Conservation (phyloP, 768 basidiomycete species). For the Amanita exitialis region DNA sequence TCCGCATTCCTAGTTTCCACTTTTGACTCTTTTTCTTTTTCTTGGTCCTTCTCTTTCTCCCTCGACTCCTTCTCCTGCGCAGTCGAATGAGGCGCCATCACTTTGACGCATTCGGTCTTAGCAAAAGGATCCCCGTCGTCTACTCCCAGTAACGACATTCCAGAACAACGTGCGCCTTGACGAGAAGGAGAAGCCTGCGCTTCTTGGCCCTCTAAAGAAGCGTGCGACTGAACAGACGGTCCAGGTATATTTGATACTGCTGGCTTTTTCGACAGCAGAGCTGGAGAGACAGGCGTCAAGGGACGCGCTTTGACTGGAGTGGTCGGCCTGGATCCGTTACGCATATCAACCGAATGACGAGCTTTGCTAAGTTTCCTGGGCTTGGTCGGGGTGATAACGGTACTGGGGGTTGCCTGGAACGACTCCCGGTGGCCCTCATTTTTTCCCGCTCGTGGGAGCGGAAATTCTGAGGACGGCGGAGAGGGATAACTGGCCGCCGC, state of each 20-base stretch:
- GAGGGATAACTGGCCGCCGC: constrained; percentile 10
- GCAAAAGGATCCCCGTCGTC: constrained; percentile 47
- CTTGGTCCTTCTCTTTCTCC: constrained; percentile 2
- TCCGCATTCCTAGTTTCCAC: neutral
- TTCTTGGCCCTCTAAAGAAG: constrained; percentile 3
- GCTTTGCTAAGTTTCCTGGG: constrained; percentile 20
- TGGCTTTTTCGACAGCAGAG: neutral
- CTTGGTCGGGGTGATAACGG: constrained; percentile 12
- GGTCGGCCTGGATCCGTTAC: constrained; percentile 9
- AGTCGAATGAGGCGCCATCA: constrained; percentile 23
- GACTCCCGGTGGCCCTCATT: constrained; percentile 1
- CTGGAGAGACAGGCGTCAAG: constrained; percentile 5
- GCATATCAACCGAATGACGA: constrained; percentile 11
- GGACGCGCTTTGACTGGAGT: constrained; percentile 10
- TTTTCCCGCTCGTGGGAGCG: constrained; percentile 6
- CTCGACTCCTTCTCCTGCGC: neutral
- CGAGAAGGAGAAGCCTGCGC: constrained; percentile 13
- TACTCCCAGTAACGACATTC: constrained; percentile 21
- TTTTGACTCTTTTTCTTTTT: neutral
- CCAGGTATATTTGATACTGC: neutral
- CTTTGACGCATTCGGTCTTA: constrained; percentile 38
- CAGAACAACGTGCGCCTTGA: constrained; percentile 20
- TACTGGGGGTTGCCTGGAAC: neutral
- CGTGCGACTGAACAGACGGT: neutral
- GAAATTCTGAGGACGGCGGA: constrained; percentile 8